Evolutionary conservation across 495 filamentous ascomycete species (phyloP), one percentile per base, ranked within the genome.

Genomic region (Monascus purpureus): DNA sequence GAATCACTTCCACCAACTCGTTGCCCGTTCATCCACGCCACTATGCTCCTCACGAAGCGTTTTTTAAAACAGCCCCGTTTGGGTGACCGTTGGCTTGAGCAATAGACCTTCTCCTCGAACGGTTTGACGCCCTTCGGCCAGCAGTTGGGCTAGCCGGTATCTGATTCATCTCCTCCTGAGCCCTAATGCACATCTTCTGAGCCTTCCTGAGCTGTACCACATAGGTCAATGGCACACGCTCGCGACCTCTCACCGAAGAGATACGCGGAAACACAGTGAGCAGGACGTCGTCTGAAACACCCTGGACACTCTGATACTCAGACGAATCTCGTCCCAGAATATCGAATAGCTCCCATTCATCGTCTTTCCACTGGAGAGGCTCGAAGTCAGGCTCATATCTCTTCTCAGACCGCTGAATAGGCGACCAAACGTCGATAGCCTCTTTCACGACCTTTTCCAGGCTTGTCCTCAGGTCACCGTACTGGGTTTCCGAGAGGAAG

Each of bases 341-440:
- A n/a, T 7, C 22, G 22, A 25, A 25, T 25, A n/a, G 22, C n/a
- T n/a, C n/a, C 22, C 22, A 25, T 25, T 25, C 22, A 25, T 25
- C 22, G n/a, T 25, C 22, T 25, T n/a, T n/a, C 22, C 22, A 25
- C n/a, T 25, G 7, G 7, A 25, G n/a, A 25, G 22, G 22, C 7
- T 25, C 22, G n/a, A 25, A 25, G 22, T 25, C 22, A 6, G n/a
- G 7, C n/a, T 25, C 17, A 14, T 32, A 16, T 26, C 23, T 14
- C 16, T 32, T 23, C 29, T 32, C 35, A 24, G 16, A 17, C 32
- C 22, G 22, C n/a, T n/a, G 22, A n/a, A 25, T 7, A 6, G 7
- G 22, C 7, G 7, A 7, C 22, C 22, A 25, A 25, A 25, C 7
- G 7, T 25, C 22, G 22, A 6, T n/a, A 7, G 22, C 22, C 22